Percentiles rank a stretch among this genome's conserved stretches.
Conservation (phyloP, 768 basidiomycete species). For the Termitomyces sp. region DNA sequence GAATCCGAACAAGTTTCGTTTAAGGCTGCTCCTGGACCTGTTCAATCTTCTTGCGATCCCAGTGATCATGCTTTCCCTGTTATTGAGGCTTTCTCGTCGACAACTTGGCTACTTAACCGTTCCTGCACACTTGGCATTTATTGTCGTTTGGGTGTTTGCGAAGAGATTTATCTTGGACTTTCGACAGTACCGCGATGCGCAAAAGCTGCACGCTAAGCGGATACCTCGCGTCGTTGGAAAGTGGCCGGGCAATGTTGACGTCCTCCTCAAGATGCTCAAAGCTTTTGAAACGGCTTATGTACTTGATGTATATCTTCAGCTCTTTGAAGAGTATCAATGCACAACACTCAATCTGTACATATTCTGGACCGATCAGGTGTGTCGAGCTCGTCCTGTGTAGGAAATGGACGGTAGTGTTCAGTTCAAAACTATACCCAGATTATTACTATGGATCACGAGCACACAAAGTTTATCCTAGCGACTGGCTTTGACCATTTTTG, state of each 20-base stretch:
- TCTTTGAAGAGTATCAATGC: conserved; percentile 65
- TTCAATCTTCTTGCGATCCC: conserved; percentile 34
- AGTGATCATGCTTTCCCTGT: conserved; percentile 26
- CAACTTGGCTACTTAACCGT: conserved; percentile 29
- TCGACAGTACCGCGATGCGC: conserved; percentile 37
- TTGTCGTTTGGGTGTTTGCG: conserved; percentile 32
- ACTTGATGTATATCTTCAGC: conserved; percentile 54
- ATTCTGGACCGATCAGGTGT: conserved; percentile 63
- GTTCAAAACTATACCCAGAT: conserved; percentile 35
- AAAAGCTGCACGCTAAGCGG: conserved; percentile 40
- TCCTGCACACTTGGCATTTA: conserved; percentile 33
- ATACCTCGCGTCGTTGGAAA: conserved; percentile 58
- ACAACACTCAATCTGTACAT: conserved; percentile 67
- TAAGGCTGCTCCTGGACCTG: conserved; percentile 44
- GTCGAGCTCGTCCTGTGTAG: conserved; percentile 17
- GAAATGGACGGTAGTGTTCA: neutral
- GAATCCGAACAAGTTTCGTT: conserved; percentile 41
- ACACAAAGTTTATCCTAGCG: conserved; percentile 56
- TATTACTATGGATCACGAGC: conserved; percentile 70
- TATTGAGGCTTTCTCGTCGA: conserved; percentile 21
- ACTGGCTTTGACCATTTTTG: conserved; percentile 66
- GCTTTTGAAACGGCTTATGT: conserved; percentile 57
- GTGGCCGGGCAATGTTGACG: conserved; percentile 77
- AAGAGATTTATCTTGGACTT: conserved; percentile 28
- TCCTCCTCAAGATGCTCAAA: conserved; percentile 49